phyloP scores from a whole-genome alignment of 139 green algal genomes.

The Ostreobium quekettii region DNA sequence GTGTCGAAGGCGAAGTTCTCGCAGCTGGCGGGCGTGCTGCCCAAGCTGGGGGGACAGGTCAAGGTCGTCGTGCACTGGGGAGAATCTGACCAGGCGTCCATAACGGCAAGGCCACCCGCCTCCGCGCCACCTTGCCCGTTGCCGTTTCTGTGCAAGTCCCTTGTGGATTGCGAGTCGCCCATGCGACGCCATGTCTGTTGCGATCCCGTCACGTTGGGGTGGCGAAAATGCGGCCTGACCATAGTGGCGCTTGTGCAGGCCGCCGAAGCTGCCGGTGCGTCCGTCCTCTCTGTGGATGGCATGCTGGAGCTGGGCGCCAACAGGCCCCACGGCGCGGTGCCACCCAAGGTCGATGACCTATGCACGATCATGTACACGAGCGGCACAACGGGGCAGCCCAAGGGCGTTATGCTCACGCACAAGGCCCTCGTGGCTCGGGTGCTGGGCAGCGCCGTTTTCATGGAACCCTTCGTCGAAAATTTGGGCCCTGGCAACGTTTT shows the following conservation, averaged over 20 bases:
- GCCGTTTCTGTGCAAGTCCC: too few species aligned
- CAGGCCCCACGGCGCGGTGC: constrained; percentile 32
- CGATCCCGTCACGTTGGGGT: too few species aligned
- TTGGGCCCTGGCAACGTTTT: constrained; percentile 41
- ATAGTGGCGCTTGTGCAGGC: too few species aligned
- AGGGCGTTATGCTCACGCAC: constrained; percentile 81
- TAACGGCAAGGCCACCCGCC: not conserved
- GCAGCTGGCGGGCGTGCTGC: constrained; percentile 44
- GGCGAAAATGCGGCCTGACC: too few species aligned
- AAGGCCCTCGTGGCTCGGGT: constrained; percentile 48
- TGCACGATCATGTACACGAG: constrained; percentile 93
- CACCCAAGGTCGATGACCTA: constrained; percentile 65
- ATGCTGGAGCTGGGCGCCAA: constrained; percentile 45
- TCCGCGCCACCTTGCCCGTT: not conserved
- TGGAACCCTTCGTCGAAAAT: constrained; percentile 26
- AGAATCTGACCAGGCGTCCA: constrained; percentile 20
- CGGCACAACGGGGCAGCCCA: constrained; percentile 73
- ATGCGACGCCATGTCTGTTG: too few species aligned
- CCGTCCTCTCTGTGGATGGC: constrained; percentile 50
- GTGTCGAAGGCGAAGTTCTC: constrained; percentile 51
- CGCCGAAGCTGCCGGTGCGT: not conserved
- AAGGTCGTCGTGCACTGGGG: constrained; percentile 80
- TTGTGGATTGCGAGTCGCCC: too few species aligned
- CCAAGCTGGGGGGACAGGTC: constrained; percentile 38
- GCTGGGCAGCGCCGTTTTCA: constrained; percentile 36